Conservation (phyloP, 768 basidiomycete species). For the Crassisporium funariophilum region DNA sequence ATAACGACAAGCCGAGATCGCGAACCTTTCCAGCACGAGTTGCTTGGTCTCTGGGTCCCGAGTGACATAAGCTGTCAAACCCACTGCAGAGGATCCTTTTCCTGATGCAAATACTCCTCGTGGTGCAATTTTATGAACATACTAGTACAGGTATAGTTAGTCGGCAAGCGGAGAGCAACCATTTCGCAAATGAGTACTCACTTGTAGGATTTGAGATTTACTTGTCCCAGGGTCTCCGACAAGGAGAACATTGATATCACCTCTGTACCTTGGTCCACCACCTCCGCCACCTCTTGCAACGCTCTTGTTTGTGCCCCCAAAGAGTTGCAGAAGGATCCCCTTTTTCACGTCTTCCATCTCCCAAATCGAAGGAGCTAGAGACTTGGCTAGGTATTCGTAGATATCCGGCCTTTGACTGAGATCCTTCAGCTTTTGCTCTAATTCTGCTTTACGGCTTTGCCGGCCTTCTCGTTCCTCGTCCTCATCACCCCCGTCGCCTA, state of each 20-base stretch:
- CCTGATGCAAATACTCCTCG: conserved; percentile 97
- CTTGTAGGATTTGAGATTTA: conserved; percentile 95
- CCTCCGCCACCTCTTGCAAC: conserved; percentile 92
- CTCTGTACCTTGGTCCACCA: conserved; percentile 94
- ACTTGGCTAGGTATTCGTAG: conserved; percentile 82
- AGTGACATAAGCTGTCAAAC: conserved; percentile 97
- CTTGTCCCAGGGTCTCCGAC: conserved; percentile 97
- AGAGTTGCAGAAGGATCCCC: conserved; percentile 92
- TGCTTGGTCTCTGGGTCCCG: conserved; percentile 98
- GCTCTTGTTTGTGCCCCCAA: conserved; percentile 97
- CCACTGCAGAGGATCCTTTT: conserved; percentile 97
- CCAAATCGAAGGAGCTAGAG: conserved; percentile 94
- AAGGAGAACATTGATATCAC: conserved; percentile 96
- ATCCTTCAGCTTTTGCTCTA: conserved; percentile 76
- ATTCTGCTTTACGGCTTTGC: conserved; percentile 59
- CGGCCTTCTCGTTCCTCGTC: conserved; percentile 37
- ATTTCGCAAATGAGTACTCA: conserved; percentile 31
- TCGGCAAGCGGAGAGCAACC: not conserved
- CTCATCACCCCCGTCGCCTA: conserved; percentile 63
- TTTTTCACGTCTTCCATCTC: conserved; percentile 99
- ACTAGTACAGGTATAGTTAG: conserved; percentile 47
- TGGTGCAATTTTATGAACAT: conserved; percentile 98
- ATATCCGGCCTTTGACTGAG: conserved; percentile 78
- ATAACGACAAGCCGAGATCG: not conserved
- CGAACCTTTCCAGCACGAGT: conserved; percentile 91